These are phyloP conservation scores for Globisporangium cystogenes DNA, from an alignment of 352 stramenopile genomes.

Conservation along the genomic window DNA sequence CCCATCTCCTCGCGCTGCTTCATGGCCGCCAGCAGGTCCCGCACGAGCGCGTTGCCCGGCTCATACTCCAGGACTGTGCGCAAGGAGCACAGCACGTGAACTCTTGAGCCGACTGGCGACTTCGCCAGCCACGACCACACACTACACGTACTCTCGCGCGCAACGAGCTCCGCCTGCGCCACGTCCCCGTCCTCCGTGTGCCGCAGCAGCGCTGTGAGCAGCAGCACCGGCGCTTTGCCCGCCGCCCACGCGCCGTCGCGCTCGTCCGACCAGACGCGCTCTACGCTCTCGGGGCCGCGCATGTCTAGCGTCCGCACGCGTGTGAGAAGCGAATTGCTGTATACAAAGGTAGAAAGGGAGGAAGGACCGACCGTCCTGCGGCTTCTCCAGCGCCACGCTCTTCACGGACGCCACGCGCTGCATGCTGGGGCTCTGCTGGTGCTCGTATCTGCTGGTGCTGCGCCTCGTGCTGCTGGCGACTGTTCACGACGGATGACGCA, in stretches of 20 bases:
- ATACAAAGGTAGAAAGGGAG: too few relatives aligned
- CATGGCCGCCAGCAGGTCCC: constrained; percentile 55
- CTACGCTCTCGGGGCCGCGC: constrained; percentile 36
- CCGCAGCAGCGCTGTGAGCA: constrained; percentile 51
- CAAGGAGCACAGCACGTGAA: too few relatives aligned
- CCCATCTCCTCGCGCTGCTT: constrained; percentile 51
- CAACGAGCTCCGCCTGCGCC: constrained; percentile 37
- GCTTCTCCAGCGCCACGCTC: constrained; percentile 19
- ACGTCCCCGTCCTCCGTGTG: constrained; percentile 53
- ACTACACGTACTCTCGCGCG: constrained; percentile 54
- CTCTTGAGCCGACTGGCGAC: too few relatives aligned
- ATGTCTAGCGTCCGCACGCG: too few relatives aligned
- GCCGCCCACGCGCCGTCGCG: constrained; percentile 55
- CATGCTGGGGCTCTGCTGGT: constrained; percentile 19
- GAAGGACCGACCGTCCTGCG: constrained; percentile 2
- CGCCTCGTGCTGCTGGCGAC: too few relatives aligned
- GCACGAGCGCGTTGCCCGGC: constrained; percentile 57
- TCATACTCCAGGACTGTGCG: constrained; percentile 46
- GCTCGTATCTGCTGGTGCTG: too few relatives aligned
- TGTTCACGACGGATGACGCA: too few relatives aligned
- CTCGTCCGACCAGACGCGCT: constrained; percentile 56
- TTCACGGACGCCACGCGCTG: constrained; percentile 25
- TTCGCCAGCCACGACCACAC: too few relatives aligned
- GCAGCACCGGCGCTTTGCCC: constrained; percentile 49
- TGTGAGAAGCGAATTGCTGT: too few relatives aligned